Conservation (phyloP, 352 stramenopile genomes). For the Elongisporangium undulatum region DNA sequence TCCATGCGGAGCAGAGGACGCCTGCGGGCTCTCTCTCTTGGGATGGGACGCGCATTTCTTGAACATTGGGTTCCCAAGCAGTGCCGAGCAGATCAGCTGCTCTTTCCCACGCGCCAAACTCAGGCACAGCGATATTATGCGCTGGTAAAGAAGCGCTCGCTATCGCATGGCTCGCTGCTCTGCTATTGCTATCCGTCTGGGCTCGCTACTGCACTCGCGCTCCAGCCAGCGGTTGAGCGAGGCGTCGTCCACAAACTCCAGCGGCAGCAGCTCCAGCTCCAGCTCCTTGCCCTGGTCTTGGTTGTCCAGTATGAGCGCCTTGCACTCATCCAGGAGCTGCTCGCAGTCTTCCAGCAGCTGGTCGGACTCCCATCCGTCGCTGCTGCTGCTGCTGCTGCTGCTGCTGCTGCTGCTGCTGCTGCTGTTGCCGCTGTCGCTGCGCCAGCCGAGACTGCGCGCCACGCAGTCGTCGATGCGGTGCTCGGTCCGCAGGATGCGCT, state of each 20-base stretch:
- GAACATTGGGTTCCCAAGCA: no score
- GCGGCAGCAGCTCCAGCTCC: neutral
- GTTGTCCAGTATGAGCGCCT: neutral
- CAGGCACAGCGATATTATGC: no score
- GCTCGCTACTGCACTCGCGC: neutral
- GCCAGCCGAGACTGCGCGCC: neutral
- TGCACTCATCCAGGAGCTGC: neutral
- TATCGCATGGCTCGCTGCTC: neutral
- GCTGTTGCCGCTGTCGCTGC: neutral
- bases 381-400: neutral
- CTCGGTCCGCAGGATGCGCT: conserved; percentile 28
- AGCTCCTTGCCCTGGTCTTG: neutral
- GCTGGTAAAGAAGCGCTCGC: neutral
- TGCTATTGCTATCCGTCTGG: neutral
- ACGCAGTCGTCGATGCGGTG: conserved; percentile 26
- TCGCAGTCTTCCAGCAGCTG: neutral
- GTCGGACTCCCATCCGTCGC: neutral
- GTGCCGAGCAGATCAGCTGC: no score
- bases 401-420: neutral
- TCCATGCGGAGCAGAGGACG: no score
- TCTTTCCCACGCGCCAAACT: neutral
- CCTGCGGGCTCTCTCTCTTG: no score
- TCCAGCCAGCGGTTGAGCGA: neutral
- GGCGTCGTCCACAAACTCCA: neutral
- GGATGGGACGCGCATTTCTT: no score